A percentile compares a stretch with the other conserved stretches of the same genome.
Conservation (phyloP, 2,329 filamentous ascomycete genomes). For the Nakataea oryzae region DNA sequence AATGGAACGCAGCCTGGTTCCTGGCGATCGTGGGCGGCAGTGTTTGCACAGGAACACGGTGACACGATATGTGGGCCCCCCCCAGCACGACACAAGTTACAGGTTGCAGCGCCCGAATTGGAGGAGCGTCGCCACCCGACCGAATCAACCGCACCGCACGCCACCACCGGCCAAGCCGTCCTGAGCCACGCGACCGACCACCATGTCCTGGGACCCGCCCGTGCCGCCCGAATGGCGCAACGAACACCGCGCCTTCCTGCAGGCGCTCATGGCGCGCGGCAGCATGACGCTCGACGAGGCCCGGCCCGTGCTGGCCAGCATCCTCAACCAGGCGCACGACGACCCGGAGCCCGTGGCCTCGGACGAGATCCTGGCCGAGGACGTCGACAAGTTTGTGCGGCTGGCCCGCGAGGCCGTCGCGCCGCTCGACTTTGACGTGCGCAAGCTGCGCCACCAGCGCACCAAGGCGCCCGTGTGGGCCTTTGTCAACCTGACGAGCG, state of each 20-base stretch:
- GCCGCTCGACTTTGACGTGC: slow-evolving; percentile 79
- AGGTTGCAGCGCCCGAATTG: too few species aligned
- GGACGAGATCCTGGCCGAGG: slow-evolving; percentile 56
- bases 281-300: slow-evolving; percentile 67
- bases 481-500: slow-evolving; percentile 79
- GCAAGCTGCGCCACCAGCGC: slow-evolving; percentile 59
- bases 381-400: slow-evolving; percentile 59
- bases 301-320: slow-evolving; percentile 63
- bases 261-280: slow-evolving; percentile 73
- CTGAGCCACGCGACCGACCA: neutral
- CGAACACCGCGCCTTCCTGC: slow-evolving; percentile 78
- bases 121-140: neutral
- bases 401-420: slow-evolving; percentile 63
- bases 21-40: neutral
- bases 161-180: neutral
- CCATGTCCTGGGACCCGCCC: slow-evolving; percentile 19
- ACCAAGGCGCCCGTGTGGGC: slow-evolving; percentile 62
- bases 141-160: neutral
- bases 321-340: slow-evolving; percentile 43
- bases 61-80: neutral
- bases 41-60: neutral
- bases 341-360: slow-evolving; percentile 24
- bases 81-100: neutral
- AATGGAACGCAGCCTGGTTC: neutral
- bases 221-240: slow-evolving; percentile 36